Base-by-base conservation (phyloP, 2,329 filamentous ascomycete genomes). In the Cadophora sp. region DNA sequence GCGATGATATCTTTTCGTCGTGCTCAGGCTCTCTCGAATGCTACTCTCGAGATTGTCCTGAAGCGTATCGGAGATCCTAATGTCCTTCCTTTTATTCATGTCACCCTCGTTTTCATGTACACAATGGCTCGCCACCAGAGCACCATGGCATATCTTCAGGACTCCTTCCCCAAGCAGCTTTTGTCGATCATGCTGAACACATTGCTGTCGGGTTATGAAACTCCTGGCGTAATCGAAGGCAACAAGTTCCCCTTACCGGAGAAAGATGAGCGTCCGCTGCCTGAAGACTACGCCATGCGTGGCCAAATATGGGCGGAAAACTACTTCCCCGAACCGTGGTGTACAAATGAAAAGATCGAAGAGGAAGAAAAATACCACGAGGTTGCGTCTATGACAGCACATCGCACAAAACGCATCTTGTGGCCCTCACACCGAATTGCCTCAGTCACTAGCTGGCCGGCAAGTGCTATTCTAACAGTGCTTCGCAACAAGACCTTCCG, bases 281-380 rank as follows among this genome's bases (percentile, higher is more conserved):
- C 74, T 1, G 74, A 77, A 53, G 75, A 77, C n/a, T 75, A 71
- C 51, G 74, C 73, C 9, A 68, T 76, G 41, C 72, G 73, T n/a
- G 75, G 75, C 0, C 64, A 76, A 3, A 51, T 73, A 0, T 76
- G 70, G 67, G 66, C 72, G 1, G 68, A 71, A 0, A 56, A 67
- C 5, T 76, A 76, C 51, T 77, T 71, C 30, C 73, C 75, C 27
- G 27, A 0, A 56, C 63, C 7, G 48, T 76, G 71, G 72, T 76
- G 76, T 27, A 62, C 61, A 14, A 72, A 73, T 56, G 69, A 72
- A 27, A 75, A 75, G 58, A 66, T 74, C 18, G 72, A 75, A 45
- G 69, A 72, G 1, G 72, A 73, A 27, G 72, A 73, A 30, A 72
- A 73, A n/a, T 69, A 70, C 20, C 67, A 65, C 16, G 73, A 75